Evolutionary conservation across 495 filamentous ascomycete genomes (phyloP), one percentile per base, ranked within the genome.

Genomic region (Annulohypoxylon bovei): DNA sequence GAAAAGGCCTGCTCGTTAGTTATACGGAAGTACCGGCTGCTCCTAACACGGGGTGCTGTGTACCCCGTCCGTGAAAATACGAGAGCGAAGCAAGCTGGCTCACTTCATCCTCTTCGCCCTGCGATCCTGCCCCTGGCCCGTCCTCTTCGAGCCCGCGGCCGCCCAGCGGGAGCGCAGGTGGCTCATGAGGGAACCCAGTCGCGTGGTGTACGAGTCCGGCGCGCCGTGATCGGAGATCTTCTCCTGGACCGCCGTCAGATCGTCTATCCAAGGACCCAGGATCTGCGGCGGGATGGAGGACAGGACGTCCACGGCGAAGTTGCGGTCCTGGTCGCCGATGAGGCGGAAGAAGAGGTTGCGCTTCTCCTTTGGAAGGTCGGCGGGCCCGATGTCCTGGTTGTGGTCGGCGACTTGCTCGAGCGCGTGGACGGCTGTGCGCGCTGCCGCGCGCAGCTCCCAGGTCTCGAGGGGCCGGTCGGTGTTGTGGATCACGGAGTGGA

Each of bases 321-420:
- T 75, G 12, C 53, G 63, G 62, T 78, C 78, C 11, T 73, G 68
- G 42, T 76, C 75, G 5, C 81, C 78, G 1, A 85, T 57, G 6
- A 85, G 77, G 3, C 75, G 74, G 33, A 69, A 65, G 68, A 78
- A 84, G 3, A 85, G 76, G 49, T 81, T 81, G 3, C 73, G 69
- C 16, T 77, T 68, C 23, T 75, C 72, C 11, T 49, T 60, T 0
- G 71, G 68, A 0, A 56, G 52, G 22, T 44, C 39, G n/a, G 65
- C 56, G 5, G 67, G 53, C 57, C 75, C 72, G 32, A 75, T 60
- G 50, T 79, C 77, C 33, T 62, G 53, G 68, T 77, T 77, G 40
- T 75, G 75, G 40, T 61, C 42, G 18, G 73, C 76, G 0, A 84
- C 78, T n/a, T 75, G 70, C 33, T 75, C 69, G 28, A 85, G 79